Evolutionary conservation across 768 basidiomycete species (phyloP).

Genomic region (Boletus subcaerulescens): DNA sequence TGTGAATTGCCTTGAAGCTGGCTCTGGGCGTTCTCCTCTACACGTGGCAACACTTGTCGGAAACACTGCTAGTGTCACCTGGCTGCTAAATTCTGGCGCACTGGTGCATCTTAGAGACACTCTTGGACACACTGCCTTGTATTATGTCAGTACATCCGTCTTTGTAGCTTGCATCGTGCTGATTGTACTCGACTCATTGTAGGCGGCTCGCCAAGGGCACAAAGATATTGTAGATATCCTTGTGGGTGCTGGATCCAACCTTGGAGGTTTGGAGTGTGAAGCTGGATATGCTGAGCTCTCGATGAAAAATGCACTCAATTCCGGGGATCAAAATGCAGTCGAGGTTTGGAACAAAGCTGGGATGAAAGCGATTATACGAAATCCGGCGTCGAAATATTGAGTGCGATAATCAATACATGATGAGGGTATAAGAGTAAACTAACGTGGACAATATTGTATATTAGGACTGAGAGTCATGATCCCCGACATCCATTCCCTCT

Average conservation of each 20-base stretch:
- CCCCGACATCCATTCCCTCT: constrained; percentile 28
- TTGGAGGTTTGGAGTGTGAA: constrained; percentile 63
- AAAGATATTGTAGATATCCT: constrained; percentile 58
- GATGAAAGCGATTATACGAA: constrained; percentile 8
- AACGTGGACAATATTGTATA: background rate
- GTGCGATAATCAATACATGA: constrained; percentile 8
- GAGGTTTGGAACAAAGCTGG: constrained; percentile 60
- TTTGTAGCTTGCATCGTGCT: background rate
- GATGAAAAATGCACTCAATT: constrained; percentile 33
- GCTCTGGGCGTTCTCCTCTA: constrained; percentile 71
- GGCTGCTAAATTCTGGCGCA: constrained; percentile 70
- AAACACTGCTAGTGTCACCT: constrained; percentile 36
- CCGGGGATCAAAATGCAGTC: constrained; percentile 43
- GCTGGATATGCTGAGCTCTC: constrained; percentile 56
- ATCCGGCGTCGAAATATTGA: background rate
- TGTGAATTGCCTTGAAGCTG: constrained; percentile 67
- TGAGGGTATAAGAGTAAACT: constrained; percentile 15
- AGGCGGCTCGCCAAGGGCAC: constrained; percentile 78
- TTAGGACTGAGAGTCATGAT: constrained; percentile 6
- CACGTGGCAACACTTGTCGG: constrained; percentile 79
- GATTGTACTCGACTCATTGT: background rate
- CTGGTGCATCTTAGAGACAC: constrained; percentile 78
- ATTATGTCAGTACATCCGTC: constrained; percentile 54
- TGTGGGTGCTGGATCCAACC: constrained; percentile 68
- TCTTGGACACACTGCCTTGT: constrained; percentile 80